Evolutionary conservation across 352 stramenopile species (phyloP).

Genomic region (Stephanocyclus meneghinianus): DNA sequence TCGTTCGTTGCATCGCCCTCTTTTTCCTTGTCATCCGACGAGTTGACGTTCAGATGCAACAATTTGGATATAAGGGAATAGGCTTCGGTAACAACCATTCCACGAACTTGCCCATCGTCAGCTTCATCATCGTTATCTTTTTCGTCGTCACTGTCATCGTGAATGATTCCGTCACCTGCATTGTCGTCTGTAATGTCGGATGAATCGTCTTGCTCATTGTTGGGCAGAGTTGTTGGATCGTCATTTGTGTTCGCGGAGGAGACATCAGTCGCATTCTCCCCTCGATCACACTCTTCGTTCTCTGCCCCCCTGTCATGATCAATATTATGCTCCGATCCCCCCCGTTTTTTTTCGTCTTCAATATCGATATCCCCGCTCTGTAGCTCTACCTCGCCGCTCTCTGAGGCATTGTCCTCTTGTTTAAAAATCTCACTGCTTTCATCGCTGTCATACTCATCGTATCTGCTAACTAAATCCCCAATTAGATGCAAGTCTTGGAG

Average conservation of each 20-base stretch:
- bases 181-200: slow-evolving; percentile 4
- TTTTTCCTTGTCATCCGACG: slow-evolving; percentile 23
- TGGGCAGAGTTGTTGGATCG: background rate
- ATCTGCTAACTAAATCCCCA: background rate
- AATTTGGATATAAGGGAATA: slow-evolving; percentile 64
- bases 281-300: too few relatives aligned
- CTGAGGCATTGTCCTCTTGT: background rate
- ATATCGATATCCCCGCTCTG: too few relatives aligned
- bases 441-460: slow-evolving; percentile 25
- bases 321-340: background rate
- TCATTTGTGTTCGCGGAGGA: too few relatives aligned
- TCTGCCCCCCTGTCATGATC: background rate
- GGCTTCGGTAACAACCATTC: slow-evolving; percentile 38
- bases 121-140: slow-evolving; percentile 22
- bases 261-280: too few relatives aligned
- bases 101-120: slow-evolving; percentile 15
- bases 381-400: too few relatives aligned
- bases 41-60: slow-evolving; percentile 49
- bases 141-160: slow-evolving; percentile 27
- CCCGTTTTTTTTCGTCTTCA: too few relatives aligned
- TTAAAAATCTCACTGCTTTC: slow-evolving; percentile 9
- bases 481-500: slow-evolving; percentile 12
- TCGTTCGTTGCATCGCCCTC: slow-evolving; percentile 5
- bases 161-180: slow-evolving; percentile 5
- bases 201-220: slow-evolving; percentile 1